These are phyloP conservation scores for Zygoascus meyerae DNA, from an alignment of 1,139 yeast genomes.

Conservation along the genomic window DNA sequence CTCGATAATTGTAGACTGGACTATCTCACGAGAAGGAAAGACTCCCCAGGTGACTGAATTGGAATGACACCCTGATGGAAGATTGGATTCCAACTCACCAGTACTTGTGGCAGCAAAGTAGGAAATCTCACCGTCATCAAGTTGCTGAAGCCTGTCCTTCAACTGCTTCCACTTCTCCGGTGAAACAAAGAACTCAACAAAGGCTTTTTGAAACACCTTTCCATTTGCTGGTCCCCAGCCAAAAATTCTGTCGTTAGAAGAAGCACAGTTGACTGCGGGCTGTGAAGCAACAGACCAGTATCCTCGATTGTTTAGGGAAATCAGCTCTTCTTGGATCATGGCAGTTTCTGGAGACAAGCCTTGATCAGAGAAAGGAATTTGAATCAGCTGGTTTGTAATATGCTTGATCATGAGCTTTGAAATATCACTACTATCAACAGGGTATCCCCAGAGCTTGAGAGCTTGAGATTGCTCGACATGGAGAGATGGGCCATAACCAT, in stretches of 20 bases:
- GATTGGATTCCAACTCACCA: constrained; percentile 50
- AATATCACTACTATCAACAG: constrained; percentile 58
- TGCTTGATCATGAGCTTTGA: constrained; percentile 65
- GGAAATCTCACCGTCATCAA: constrained; percentile 46
- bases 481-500: constrained; percentile 79
- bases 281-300: constrained; percentile 91
- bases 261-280: constrained; percentile 77
- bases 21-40: constrained; percentile 77
- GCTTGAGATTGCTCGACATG: constrained; percentile 72
- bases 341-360: constrained; percentile 87
- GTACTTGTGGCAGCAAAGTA: constrained; percentile 63
- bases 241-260: constrained; percentile 74
- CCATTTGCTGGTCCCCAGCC: constrained; percentile 98
- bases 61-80: constrained; percentile 42
- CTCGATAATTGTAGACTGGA: constrained; percentile 85
- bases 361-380: constrained; percentile 88
- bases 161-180: constrained; percentile 63
- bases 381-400: constrained; percentile 66
- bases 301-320: constrained; percentile 67
- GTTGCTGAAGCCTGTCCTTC: constrained; percentile 46
- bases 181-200: constrained; percentile 80
- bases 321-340: constrained; percentile 82
- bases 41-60: constrained; percentile 97
- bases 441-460: constrained; percentile 74
- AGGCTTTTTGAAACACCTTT: constrained; percentile 85